Evolutionary conservation across 2,329 filamentous ascomycete genomes (phyloP), one percentile per base, ranked within the genome.

Genomic region (Cladosporium sp.): DNA sequence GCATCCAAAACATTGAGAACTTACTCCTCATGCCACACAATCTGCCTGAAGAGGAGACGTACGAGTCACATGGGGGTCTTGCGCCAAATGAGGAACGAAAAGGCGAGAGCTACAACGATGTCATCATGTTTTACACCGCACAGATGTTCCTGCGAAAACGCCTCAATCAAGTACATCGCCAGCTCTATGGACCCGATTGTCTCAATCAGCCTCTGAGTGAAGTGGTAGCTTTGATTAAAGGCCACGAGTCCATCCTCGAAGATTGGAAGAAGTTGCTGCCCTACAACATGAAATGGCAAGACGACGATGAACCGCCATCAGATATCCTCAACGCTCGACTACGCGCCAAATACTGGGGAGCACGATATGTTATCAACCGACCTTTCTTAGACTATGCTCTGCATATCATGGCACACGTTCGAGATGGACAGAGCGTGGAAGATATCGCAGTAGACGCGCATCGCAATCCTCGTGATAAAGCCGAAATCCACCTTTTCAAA

Each of bases 281-380:
- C 0, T 55, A 66, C 1, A 52, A 61, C 3, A 62, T 92, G 78
- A 68, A 69, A 49, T 88, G 85, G 74, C 65, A 78, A 2, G 85
- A 89, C 53, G 68, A 75, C 2, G 88, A 95, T 49, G 75, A 77
- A 4, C 88, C 89, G 1, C 80, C 90, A 0, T 67, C 63, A 0
- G 83, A 95, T 42, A 90, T 97, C 53, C 82, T 96, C 13, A 76
- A 82, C 11, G 92, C 92, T 27, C 82, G 93, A 18, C 75, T 97
- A 54, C 84, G 92, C 36, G 93, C 88, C 12, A 97, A 98, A 67
- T 97, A 93, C 68, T 97, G 92, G 75, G 93, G 93, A 16, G 91
- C 89, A 0, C 81, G 86, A 56, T 90, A 94, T 55, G 91, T 97
- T 63, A 91, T 92, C 20, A 86, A 93, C 65, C 81, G 93, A 19